These are phyloP conservation scores for Saprolegnia parasitica DNA, from an alignment of 352 stramenopile species.

Conservation along the genomic window DNA sequence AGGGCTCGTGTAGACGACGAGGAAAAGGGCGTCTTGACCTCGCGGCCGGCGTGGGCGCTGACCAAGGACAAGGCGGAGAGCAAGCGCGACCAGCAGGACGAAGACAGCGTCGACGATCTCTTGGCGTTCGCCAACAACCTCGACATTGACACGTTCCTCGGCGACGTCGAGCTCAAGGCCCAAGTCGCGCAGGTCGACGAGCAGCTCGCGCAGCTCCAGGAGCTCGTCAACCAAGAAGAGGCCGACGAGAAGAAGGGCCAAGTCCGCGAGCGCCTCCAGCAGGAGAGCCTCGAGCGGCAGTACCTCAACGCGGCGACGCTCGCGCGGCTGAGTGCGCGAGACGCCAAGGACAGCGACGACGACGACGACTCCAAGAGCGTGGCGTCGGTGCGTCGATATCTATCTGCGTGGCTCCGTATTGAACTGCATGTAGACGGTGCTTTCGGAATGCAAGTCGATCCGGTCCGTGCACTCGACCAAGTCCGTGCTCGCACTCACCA, in stretches of 20 bases:
- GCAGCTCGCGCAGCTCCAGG: conserved; percentile 85
- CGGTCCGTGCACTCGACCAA: conserved; percentile 78
- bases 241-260: conserved; percentile 78
- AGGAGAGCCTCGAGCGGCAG: conserved; percentile 43
- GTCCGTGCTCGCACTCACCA: conserved; percentile 68
- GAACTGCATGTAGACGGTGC: conserved; percentile 36
- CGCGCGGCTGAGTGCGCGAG: conserved; percentile 36
- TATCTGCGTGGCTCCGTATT: not conserved
- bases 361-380: conserved; percentile 68
- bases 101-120: conserved; percentile 86
- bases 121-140: conserved; percentile 92
- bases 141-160: conserved; percentile 93
- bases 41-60: conserved; percentile 87
- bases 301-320: conserved; percentile 52
- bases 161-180: conserved; percentile 86
- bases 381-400: conserved; percentile 33
- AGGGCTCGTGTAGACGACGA: conserved; percentile 21
- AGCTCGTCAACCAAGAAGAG: conserved; percentile 70
- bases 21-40: conserved; percentile 34
- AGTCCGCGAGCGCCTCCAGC: conserved; percentile 65
- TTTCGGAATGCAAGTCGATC: conserved; percentile 85
- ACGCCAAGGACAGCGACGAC: conserved; percentile 31
- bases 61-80: conserved; percentile 80
- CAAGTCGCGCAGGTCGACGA: conserved; percentile 83
- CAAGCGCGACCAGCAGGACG: conserved; percentile 66